Evolutionary conservation across 306 rosid species (phyloP), one percentile per base, ranked within the genome.

Genomic region (Prunus padus): DNA sequence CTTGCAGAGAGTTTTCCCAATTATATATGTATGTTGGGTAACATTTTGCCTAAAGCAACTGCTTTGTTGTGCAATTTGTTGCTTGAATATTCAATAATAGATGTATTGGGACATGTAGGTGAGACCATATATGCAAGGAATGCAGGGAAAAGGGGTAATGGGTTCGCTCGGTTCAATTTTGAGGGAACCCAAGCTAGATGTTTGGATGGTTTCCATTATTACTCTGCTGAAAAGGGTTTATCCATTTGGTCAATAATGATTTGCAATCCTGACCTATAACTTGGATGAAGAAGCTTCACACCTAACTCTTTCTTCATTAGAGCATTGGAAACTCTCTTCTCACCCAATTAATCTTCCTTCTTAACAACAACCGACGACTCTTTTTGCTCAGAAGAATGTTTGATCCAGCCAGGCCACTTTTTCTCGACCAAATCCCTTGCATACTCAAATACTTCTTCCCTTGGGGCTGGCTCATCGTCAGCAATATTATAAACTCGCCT

Each of bases 401-500:
- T 77, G 62, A 86, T 81, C 80, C 76, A 76, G 37, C 74, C 87
- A 1, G 93, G 92, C 99, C 97, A 90, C 86, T 86, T 90, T 65
- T 76, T 83, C 85, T 84, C 84, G 62, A 95, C 90, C 85, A 95
- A 76, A 56, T 88, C 80, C 65, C 84, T 70, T 61, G 97, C 97
- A 79, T 92, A 84, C 55, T 83, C 89, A 80, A 92, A 92, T 45
- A 95, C 97, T 82, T 83, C 87, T 86, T 89, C 91, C 67, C 97
- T 78, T n/a, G 97, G 84, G 62, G 93, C 87, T 25, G 97, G 97
- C 68, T 88, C 85, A 62, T 92, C 97, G 52, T 95, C 99, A 18
- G 92, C 97, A 19, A 90, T 84, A 59, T 90, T 90, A 81, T 89
- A 90, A 26, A 90, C 77, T 69, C 76, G 79, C 85, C 97, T 95